Base-by-base conservation (phyloP, 2,329 filamentous ascomycete genomes). In the Microcyclospora tardicrescens region DNA sequence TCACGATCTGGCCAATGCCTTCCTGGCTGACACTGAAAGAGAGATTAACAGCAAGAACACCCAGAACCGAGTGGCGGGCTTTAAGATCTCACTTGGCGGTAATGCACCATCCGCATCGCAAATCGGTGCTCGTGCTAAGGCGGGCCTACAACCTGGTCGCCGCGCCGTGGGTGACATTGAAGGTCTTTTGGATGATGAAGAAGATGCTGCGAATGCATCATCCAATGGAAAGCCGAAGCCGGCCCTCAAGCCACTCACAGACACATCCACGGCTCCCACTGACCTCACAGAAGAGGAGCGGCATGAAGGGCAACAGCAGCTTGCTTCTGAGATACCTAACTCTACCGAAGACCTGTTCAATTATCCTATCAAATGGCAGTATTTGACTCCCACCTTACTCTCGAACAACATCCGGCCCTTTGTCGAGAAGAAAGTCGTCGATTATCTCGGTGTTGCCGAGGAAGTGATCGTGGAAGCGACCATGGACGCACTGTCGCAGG, bases 381-480 rank as follows among this genome's bases (percentile, higher is more conserved):
- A 79, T 61, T 72, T 98, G 58, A 84, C 93, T 56, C 81, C 91
- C 44, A 69, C 72, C 12, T 73, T 91, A 32, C 76, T 96, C 43
- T 74, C 77, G 43, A 83, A 93, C 47, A 87, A 95, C 58, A 75
- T 98, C 50, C 77, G 83, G 54, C 87, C 89, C 24, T 98, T 95
- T 64, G 84, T 96, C 40, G 86, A 94, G 68, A 93, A 93, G 73
- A 98, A 96, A 72, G 84, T 96, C 50, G 81, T 98, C 43, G 91
- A 98, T 62, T 93, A 91, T 53, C 73, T 98, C 35, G 93, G 93
- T 43, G 83, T 98, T 41, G 86, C 96, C 63, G 91, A 98, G 61
- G 84, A 96, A 63, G 79, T 95, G 65, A 68, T 98, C 35, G 86
- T 98, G 27, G 87, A 94, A 56, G 80, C 91, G 33, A 85, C 96